These are phyloP conservation scores for Lepraria neglecta DNA, from an alignment of 495 filamentous ascomycete genomes.

Conservation along the genomic window DNA sequence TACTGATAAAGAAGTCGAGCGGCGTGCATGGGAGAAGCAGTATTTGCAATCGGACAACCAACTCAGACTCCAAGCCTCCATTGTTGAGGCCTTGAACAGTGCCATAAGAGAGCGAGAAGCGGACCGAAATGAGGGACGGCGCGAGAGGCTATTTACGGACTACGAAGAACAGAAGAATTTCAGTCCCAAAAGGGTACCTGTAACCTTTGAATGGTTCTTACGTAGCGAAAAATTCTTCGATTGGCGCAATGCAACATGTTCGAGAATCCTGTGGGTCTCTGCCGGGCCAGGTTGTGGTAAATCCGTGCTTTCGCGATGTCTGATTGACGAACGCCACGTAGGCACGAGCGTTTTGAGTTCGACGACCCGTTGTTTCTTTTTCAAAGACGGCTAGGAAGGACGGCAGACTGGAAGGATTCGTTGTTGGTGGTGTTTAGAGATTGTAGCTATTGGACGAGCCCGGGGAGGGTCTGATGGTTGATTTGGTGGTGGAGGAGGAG, in stretches of 20 bases:
- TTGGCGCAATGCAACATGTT: not conserved
- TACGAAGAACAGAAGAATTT: not conserved
- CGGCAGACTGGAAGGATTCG: conserved; percentile 36
- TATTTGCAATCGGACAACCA: not conserved
- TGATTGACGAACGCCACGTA: not conserved
- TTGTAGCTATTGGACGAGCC: conserved; percentile 39
- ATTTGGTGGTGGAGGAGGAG: conserved; percentile 35
- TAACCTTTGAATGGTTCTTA: not conserved
- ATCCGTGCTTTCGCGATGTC: not conserved
- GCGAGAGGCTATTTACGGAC: not conserved
- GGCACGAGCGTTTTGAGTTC: not conserved
- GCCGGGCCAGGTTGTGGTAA: not conserved
- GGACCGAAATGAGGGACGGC: not conserved
- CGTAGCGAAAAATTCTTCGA: not conserved
- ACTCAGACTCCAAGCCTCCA: not conserved
- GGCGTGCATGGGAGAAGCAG: not conserved
- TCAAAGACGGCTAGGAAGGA: not conserved
- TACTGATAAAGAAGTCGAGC: not conserved
- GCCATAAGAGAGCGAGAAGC: not conserved
- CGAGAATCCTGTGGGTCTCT: not conserved
- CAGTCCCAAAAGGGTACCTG: not conserved
- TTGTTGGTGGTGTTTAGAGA: conserved; percentile 45
- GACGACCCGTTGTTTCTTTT: not conserved
- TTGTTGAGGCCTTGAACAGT: not conserved
- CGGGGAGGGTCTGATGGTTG: conserved; percentile 37